Evolutionary conservation across 345 rosid species (phyloP), one percentile per base, ranked within the genome.

Genomic region (Heritiera littoralis): DNA sequence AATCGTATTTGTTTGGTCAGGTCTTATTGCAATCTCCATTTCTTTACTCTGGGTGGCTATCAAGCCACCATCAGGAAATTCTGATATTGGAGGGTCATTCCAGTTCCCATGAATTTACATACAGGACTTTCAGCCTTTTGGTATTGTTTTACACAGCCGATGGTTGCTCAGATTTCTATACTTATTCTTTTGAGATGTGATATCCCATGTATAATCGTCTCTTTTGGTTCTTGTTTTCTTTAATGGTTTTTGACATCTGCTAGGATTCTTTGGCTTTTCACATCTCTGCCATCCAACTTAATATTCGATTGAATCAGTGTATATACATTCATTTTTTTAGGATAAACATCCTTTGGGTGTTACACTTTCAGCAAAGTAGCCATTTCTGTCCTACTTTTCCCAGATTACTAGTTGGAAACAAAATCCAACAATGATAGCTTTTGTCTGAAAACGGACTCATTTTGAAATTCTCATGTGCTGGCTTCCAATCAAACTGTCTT

Each of bases 1-100:
- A 0, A 73, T 94, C 49, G 78, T 92, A 28, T 91, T 78, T 45
- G 92, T 94, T 14, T 94, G 97, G 98, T 83, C 95, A 6, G 96
- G 94, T 38, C 98, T 94, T 35, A 82, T 91, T 4, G 86, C 97
- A 8, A 89, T 92, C 55, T 82, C 88, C 40, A 81, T 94, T n/a
- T 94, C 96, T 38, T 83, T 94, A 60, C 86, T 94, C 2, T 91
- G 97, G 87, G 87, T 91, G 73, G 90, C 97, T 2, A 89, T 94
- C 55, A 78, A 79, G 3, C 93, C 90, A 9, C 93, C 93, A 1
- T 81, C 95, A 3, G 83, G 79, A 75, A 89, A 81, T 72, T 75
- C 83, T 41, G 81, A 86, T 45, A 89, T 91, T 74, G 97, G 96
- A 66, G 93, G 97, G 13, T 75, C 84, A 12, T 89, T 92, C 81